Evolutionary conservation across 805 yeast species (phyloP), one percentile per base, ranked within the genome.

Genomic region (Diddensiella caesifluorescens): DNA sequence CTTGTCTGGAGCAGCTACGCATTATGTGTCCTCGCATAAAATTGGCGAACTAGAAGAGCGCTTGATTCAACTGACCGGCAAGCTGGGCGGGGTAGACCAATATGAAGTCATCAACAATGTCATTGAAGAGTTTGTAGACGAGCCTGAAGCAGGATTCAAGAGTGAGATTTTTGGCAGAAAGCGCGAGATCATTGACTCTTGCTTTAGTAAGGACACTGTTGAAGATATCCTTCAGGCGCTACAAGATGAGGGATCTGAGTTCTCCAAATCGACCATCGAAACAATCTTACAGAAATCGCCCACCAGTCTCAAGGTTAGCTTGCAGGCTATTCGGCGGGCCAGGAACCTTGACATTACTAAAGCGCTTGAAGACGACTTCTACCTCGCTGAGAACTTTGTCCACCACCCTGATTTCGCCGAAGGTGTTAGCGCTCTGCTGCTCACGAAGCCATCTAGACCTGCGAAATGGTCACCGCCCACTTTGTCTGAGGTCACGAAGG

Each of bases 1-100:
- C 56, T 61, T 80, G 50, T 72, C 82, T 5, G 97, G 97, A 23
- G 73, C 83, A 50, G 95, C 95, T 30, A 87, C 97, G 10, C 98
- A 92, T 61, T 92, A 79, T 57, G 81, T 90, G 22, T 80, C 86
- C 13, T 69, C 81, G 25, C 75, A 71, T 46, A 75, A 81, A 50
- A 59, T 88, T 38, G 71, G 70, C 1, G 79, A 75, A 20, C 71
- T 90, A 52, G 72, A 75, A 48, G 70, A 69, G 39, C 76, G 95
- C 49, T 70, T 90, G 46, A 71, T 83, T 5, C 79, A 74, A 53
- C 67, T 86, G 47, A 76, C 74, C 58, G 59, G 57, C 38, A 52
- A 46, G 28, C 50, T 54, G 21, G 32, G 52, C 22, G 56, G 51
- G 12, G 53, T 59, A 33, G 73, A 75, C 45, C 68, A 67, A 51